Conservation (phyloP, 352 stramenopile species). For the Globisporangium uncinulatum region DNA sequence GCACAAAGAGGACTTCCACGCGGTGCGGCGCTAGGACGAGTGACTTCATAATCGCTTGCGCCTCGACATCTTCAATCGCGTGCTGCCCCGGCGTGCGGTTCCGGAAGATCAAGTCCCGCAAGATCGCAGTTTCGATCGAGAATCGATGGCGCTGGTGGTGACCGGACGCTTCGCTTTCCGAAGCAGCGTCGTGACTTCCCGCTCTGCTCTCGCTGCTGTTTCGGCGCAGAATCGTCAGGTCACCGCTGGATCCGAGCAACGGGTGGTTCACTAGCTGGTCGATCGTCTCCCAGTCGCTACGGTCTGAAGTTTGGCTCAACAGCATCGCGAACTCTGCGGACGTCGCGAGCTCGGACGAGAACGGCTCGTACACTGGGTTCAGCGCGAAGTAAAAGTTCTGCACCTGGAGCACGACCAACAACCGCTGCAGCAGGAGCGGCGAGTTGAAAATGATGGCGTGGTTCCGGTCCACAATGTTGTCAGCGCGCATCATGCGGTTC, state of each 20-base stretch:
- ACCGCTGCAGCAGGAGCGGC: slow-evolving; percentile 57
- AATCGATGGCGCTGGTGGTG: slow-evolving; percentile 35
- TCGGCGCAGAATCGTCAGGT: slow-evolving; percentile 46
- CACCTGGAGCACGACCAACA: slow-evolving; percentile 70
- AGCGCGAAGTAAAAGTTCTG: slow-evolving; percentile 86
- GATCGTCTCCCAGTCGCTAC: slow-evolving; percentile 71
- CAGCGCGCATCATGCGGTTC: slow-evolving; percentile 65
- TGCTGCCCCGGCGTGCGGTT: slow-evolving; percentile 48
- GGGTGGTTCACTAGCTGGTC: slow-evolving; percentile 52
- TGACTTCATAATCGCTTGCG: slow-evolving; percentile 89
- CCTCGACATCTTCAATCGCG: slow-evolving; percentile 57
- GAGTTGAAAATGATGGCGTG: slow-evolving; percentile 90
- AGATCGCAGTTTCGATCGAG: slow-evolving; percentile 60
- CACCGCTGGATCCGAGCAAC: slow-evolving; percentile 32
- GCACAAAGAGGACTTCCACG: slow-evolving; percentile 95
- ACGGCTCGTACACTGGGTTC: slow-evolving; percentile 77
- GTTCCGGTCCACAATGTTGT: slow-evolving; percentile 91
- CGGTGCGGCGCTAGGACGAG: slow-evolving; percentile 91
- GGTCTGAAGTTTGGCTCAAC: slow-evolving; percentile 64
- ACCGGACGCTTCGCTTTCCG: slow-evolving; percentile 11
- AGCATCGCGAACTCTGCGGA: slow-evolving; percentile 80
- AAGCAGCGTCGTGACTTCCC: not conserved
- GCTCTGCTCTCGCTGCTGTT: slow-evolving; percentile 16
- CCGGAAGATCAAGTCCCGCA: slow-evolving; percentile 71
- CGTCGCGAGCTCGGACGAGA: slow-evolving; percentile 73